Conservation (phyloP, 441 rosid genomes). For the Erodium chrysanthum region DNA sequence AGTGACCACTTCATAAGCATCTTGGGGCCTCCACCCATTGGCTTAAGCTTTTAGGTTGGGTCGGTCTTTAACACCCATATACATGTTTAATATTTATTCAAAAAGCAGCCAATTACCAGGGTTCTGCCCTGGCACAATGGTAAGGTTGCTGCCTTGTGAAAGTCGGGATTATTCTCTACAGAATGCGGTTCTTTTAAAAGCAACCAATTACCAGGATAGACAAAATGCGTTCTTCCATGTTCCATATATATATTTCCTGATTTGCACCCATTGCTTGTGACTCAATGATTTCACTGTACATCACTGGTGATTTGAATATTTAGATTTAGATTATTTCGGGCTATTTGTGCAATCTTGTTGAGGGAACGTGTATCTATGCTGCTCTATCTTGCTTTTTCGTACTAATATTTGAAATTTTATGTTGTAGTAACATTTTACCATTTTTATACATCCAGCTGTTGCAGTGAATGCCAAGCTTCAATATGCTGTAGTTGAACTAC, state of each 20-base stretch:
- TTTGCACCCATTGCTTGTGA: neutral
- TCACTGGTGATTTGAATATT: neutral
- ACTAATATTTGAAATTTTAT: neutral
- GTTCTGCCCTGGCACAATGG: too few relatives aligned
- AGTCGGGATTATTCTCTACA: too few relatives aligned
- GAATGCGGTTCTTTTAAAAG: too few relatives aligned
- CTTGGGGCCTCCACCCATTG: too few relatives aligned
- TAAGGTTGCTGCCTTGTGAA: too few relatives aligned
- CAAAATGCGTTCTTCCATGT: too few relatives aligned
- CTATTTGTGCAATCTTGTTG: constrained; percentile 11
- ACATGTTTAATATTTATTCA: too few relatives aligned
- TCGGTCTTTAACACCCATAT: too few relatives aligned
- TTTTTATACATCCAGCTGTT: constrained; percentile 52
- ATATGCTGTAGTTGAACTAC: constrained; percentile 75
- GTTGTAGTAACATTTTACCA: neutral
- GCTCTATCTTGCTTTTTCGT: neutral
- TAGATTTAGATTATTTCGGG: constrained; percentile 5
- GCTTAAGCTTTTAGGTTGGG: too few relatives aligned
- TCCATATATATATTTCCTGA: neutral
- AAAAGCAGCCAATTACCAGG: too few relatives aligned
- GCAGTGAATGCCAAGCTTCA: constrained; percentile 88
- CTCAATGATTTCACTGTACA: neutral
- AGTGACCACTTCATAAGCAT: too few relatives aligned
- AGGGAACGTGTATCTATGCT: constrained; percentile 7
- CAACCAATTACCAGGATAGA: too few relatives aligned